Percentiles rank a stretch among this genome's conserved stretches.
phyloP scores from a whole-genome alignment of 208 protist genomes.

The Kentomonas sorsogonicus region DNA sequence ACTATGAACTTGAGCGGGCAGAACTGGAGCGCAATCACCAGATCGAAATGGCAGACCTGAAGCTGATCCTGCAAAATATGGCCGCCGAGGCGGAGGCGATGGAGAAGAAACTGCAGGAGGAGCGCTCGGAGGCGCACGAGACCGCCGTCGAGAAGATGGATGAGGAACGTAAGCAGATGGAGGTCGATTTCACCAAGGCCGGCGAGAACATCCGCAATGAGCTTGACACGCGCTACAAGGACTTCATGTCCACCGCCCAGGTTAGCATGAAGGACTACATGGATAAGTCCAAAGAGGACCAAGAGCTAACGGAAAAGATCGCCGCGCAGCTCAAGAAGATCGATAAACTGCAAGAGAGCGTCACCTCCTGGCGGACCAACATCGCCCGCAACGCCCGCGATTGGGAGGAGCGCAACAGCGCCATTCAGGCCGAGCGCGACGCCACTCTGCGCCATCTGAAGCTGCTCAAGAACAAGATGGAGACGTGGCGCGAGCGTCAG shows the following conservation, averaged over 20 bases:
- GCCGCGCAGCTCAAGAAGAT: conserved; percentile 90
- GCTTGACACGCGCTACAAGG: conserved; percentile 84
- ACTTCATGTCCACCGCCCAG: conserved; percentile 89
- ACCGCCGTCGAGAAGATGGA: conserved; percentile 91
- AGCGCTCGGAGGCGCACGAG: conserved; percentile 79
- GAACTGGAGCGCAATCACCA: conserved; percentile 82
- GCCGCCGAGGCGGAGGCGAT: conserved; percentile 77
- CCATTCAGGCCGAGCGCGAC: conserved; percentile 91
- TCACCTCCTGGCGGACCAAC: conserved; percentile 89
- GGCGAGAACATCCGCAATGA: conserved; percentile 70
- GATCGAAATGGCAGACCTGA: conserved; percentile 72
- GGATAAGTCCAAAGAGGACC: conserved; percentile 93
- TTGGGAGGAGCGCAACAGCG: conserved; percentile 90
- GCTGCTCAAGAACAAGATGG: conserved; percentile 92
- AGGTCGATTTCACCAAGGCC: conserved; percentile 61
- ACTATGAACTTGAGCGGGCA: conserved; percentile 89
- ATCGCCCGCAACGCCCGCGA: conserved; percentile 83
- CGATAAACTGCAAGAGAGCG: conserved; percentile 90
- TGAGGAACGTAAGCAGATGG: conserved; percentile 88
- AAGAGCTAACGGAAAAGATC: conserved; percentile 87
- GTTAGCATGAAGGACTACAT: conserved; percentile 94
- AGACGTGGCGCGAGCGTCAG: conserved; percentile 87
- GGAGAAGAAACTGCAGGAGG: conserved; percentile 86
- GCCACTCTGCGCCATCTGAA: conserved; percentile 89
- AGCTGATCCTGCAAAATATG: conserved; percentile 91